These are phyloP conservation scores for Hypoxylon sp. DNA, from an alignment of 2,329 filamentous ascomycete genomes.

Conservation along the genomic window DNA sequence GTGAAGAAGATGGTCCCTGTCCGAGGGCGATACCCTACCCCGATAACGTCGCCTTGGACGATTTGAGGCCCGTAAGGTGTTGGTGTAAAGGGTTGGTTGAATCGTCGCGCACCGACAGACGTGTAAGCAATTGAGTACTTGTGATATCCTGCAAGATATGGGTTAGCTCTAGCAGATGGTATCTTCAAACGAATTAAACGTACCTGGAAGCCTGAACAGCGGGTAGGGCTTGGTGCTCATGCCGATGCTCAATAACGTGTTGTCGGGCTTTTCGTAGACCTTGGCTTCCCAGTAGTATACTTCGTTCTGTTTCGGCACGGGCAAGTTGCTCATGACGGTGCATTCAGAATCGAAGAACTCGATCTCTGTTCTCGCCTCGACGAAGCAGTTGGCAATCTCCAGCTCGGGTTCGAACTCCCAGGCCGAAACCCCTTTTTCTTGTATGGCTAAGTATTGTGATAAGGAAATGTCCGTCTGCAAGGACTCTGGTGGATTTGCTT, in stretches of 20 bases:
- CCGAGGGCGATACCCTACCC: conserved; percentile 91
- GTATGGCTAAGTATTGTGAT: conserved; percentile 96
- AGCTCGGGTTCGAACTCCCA: conserved; percentile 99
- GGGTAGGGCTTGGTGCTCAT: conserved; percentile 98
- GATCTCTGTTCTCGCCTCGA: conserved; percentile 94
- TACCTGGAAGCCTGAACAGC: conserved; percentile 91
- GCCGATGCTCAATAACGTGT: conserved; percentile 85
- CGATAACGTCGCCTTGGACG: conserved; percentile 94
- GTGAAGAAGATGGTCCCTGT: conserved; percentile 98
- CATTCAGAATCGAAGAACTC: conserved; percentile 99
- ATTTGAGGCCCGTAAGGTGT: conserved; percentile 83
- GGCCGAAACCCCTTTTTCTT: conserved; percentile 98
- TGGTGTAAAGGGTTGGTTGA: conserved; percentile 88
- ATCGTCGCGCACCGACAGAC: conserved; percentile 84
- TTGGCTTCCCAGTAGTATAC: conserved; percentile 99
- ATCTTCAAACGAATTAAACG: not conserved
- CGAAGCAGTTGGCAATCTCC: conserved; percentile 98
- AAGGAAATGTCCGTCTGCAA: conserved; percentile 95
- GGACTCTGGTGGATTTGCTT: conserved; percentile 94
- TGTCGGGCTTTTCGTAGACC: conserved; percentile 96
- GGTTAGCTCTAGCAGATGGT: conserved; percentile 3
- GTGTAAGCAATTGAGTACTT: conserved; percentile 92
- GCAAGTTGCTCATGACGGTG: conserved; percentile 95
- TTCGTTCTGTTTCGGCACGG: conserved; percentile 97
- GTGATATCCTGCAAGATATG: conserved; percentile 74